A percentile compares a stretch with the other conserved stretches of the same genome.
phyloP scores from a whole-genome alignment of 306 rosid species.

The Corylus americana region DNA sequence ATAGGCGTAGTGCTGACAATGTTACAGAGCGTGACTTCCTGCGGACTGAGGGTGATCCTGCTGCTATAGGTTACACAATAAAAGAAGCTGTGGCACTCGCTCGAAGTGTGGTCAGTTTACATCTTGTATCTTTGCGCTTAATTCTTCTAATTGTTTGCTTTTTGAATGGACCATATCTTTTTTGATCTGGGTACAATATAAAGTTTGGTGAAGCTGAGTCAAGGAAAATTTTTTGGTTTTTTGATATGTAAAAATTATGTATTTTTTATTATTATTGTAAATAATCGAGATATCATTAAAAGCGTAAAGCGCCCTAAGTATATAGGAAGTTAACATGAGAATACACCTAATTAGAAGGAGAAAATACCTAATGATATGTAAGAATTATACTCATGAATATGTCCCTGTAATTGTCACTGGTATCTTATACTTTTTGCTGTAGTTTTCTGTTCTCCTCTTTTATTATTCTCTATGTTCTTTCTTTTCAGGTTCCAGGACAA shows the following conservation, averaged over 20 bases:
- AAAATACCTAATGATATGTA: not conserved
- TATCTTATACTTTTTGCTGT: not conserved
- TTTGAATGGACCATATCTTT: not conserved
- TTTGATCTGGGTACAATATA: constrained; percentile 23
- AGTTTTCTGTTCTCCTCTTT: constrained; percentile 11
- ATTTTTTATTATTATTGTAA: no score
- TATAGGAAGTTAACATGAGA: no score
- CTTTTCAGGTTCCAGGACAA: constrained; percentile 85
- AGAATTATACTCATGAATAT: not conserved
- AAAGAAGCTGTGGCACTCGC: constrained; percentile 85
- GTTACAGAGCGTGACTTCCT: constrained; percentile 73
- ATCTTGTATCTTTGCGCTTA: constrained; percentile 10
- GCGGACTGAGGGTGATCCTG: constrained; percentile 90
- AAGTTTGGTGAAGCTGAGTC: constrained; percentile 13
- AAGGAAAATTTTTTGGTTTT: constrained; percentile 10
- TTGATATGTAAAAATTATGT: constrained; percentile 5
- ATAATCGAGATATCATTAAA: no score
- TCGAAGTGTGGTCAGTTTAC: constrained; percentile 80
- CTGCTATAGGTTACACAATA: constrained; percentile 89
- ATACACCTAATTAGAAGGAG: no score
- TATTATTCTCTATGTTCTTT: not conserved
- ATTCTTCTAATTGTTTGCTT: not conserved
- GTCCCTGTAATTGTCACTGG: not conserved
- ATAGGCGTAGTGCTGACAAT: constrained; percentile 40
- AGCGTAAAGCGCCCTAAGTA: no score